Base-by-base conservation (phyloP, 805 yeast species). In the Tetrapisispora taiwanensis region DNA sequence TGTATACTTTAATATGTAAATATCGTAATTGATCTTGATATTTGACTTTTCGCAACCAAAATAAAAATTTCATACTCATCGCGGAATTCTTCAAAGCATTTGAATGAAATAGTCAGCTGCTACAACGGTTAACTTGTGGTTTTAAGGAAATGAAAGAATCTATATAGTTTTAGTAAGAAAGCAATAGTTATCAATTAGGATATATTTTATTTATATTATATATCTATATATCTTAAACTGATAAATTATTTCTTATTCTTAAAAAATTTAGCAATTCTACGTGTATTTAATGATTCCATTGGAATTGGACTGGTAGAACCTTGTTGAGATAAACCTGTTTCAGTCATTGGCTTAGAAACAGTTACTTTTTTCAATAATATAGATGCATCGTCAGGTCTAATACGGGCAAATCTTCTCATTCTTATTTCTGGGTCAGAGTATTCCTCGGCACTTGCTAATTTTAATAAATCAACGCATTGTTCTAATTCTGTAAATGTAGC, bases 401-500 rank as follows among this genome's bases (percentile, higher is more conserved):
- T 73, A 45, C 89, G 75, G 49, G 84, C 86, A 56, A 78, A 89
- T 49, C 79, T 77, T 50, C 81, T 77, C 72, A 72, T 69, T 50
- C 86, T 69, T 3, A 68, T 58, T 10, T 69, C 68, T 10, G 75
- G 73, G 49, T 77, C 76, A 52, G 69, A 73, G 62, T 79, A 87
- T 32, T 76, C 83, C 26, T 79, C 84, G 46, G 75, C 66, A 48
- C 76, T 74, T 13, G 84, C 85, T 19, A 74, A 70, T 51, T 76
- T 73, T 51, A 92, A 67, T 46, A 90, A 65, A 48, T 81, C 81
- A 26, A 90, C 78, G 45, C 83, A 75, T 65, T 90, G 97, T 50
- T 88, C 74, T 45, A 89, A 72, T 54, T 84, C 92, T 7, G 78
- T 71, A 52, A 87, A 83, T 39, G 90, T 83, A 9, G 87, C 78